Evolutionary conservation across 345 rosid genomes (phyloP).

Genomic region (Capsella bursapastoris): DNA sequence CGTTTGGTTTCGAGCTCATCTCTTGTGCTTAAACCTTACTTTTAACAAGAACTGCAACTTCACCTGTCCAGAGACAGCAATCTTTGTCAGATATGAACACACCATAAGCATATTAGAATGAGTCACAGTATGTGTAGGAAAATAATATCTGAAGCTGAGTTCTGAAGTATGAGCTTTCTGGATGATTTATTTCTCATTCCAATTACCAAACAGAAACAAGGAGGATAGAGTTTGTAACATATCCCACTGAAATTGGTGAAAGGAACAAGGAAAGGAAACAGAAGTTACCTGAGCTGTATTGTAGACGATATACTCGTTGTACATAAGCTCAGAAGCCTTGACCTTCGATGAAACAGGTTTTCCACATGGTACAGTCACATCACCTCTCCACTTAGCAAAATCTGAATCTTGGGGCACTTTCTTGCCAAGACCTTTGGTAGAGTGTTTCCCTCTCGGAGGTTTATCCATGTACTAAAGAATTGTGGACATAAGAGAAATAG

Average conservation of each 20-base stretch:
- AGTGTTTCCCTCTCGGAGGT: conserved; percentile 90
- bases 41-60: conserved; percentile 78
- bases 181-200: conserved; percentile 7
- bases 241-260: not conserved
- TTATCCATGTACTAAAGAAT: conserved; percentile 70
- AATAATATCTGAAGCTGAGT: not conserved
- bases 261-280: not conserved
- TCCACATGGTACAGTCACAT: conserved; percentile 85
- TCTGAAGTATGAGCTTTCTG: not conserved
- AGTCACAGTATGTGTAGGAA: not conserved
- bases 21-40: conserved; percentile 67
- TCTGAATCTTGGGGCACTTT: conserved; percentile 76
- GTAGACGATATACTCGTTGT: conserved; percentile 93
- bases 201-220: conserved; percentile 1
- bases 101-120: conserved; percentile 7
- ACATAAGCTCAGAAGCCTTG: conserved; percentile 85
- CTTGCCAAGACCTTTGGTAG: conserved; percentile 95
- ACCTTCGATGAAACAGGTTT: conserved; percentile 79
- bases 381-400: conserved; percentile 82
- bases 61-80: conserved; percentile 53
- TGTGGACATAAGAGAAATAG: conserved; percentile 12
- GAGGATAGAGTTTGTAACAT: not conserved
- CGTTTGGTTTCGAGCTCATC: conserved; percentile 44
- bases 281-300: conserved; percentile 78
- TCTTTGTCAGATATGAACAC: conserved; percentile 32